Percentiles rank a stretch among this genome's conserved stretches.
Conservation (phyloP, 2,329 filamentous ascomycete genomes). For the Epichloe bromicola region DNA sequence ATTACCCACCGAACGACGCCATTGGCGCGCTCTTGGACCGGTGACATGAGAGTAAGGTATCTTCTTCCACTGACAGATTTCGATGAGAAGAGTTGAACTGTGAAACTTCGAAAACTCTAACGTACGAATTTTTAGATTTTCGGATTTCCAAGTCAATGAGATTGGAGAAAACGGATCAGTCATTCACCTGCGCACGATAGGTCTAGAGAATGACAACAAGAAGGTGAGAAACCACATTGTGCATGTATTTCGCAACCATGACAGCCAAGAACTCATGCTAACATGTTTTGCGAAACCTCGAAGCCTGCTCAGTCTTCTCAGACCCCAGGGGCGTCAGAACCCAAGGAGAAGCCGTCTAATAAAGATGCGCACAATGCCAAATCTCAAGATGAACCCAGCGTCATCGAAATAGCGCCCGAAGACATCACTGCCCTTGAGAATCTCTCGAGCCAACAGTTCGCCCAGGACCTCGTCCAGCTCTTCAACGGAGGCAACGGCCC, state of each 20-base stretch:
- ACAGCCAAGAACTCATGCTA: neutral
- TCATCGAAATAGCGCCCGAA: conserved; percentile 18
- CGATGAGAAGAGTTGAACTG: neutral
- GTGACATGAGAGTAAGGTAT: conserved; percentile 26
- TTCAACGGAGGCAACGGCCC: conserved; percentile 24
- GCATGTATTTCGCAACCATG: neutral
- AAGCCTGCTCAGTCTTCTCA: conserved; percentile 10
- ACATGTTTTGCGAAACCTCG: neutral
- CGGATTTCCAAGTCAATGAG: conserved; percentile 88
- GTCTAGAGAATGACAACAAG: conserved; percentile 10
- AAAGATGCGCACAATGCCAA: conserved; percentile 8
- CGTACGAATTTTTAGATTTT: conserved; percentile 44
- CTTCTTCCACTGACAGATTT: neutral
- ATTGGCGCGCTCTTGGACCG: conserved; percentile 24
- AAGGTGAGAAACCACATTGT: conserved; percentile 3
- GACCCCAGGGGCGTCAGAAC: conserved; percentile 5
- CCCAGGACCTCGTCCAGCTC: conserved; percentile 28
- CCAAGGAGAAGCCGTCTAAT: neutral
- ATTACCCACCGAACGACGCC: conserved; percentile 28
- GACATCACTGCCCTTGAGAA: conserved; percentile 23
- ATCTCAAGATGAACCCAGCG: conserved; percentile 7
- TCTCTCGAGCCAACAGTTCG: conserved; percentile 26
- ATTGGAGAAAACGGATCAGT: conserved; percentile 65
- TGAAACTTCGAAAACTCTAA: neutral
- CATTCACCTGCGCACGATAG: conserved; percentile 50